Evolutionary conservation across 2,329 filamentous ascomycete species (phyloP), one percentile per base, ranked within the genome.

Genomic region (Ophiostoma australiae): DNA sequence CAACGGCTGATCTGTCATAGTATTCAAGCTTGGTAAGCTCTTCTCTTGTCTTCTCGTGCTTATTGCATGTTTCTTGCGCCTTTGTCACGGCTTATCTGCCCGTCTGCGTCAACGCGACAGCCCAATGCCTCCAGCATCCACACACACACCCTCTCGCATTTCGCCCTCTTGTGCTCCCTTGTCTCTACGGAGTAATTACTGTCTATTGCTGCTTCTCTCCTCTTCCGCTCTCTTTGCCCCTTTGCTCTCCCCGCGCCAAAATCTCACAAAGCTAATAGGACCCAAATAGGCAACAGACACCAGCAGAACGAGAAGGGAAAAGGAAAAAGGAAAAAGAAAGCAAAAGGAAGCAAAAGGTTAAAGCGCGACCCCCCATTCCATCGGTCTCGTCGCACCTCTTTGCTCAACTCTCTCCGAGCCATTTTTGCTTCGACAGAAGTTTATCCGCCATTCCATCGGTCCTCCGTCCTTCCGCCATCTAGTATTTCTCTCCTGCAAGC

Each of bases 181-280:
- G 52, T 58, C 52, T 55, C 48, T 55, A 17, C 37, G 8, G 37
- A 10, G 10, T 10, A 41, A 1, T 31, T 31, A 31, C 27, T 31
- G 27, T 31, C 27, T 31, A 31, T 31, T 11, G 4, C 44, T n/a
- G 44, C 44, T 48, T 17, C 6, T 48, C 44, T 48, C 44, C 44
- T 58, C 52, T 13, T 27, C 23, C 23, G n/a, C n/a, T 58, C 52
- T 58, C 48, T 23, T 23, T 23, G 17, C 48, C 48, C n/a, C 17
- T 52, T 52, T 58, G n/a, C 52, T 58, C 52, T 58, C 52, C 52
- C 52, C 52, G 52, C 52, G 23, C 52, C 52, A 48, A 48, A 48
- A 48, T 48, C 44, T 48, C 44, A 48, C 44, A 48, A 48, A 48
- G 44, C 44, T 48, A 48, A 48, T 48, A n/a, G 44, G 6, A 48